Base-by-base conservation (phyloP, 2,329 filamentous ascomycete species). In the Didymella pomorum region DNA sequence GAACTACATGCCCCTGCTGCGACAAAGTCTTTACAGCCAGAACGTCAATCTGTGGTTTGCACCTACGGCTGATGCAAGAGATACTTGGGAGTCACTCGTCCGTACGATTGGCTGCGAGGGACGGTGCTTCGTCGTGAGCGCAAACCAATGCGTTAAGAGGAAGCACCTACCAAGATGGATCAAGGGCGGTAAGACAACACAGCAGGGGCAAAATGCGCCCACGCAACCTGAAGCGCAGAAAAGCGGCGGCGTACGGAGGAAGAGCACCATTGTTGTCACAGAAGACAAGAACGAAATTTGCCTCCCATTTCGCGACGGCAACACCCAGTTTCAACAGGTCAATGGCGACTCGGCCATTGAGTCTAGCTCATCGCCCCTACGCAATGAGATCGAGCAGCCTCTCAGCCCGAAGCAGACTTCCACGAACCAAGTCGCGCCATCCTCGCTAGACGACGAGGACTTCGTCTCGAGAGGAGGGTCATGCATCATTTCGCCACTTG, bases 41-140 rank as follows among this genome's bases (percentile, higher is more conserved):
- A 96, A 96, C 72, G 87, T 97, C 70, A 96, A 96, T 74, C 79
- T 97, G 12, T 97, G 94, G 77, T 86, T 97, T 2, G 93, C 93
- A 0, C 94, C 94, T 0, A 97, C 93, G 0, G 93, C 93, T 1
- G 94, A 97, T 78, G 86, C 83, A 20, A 84, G 93, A 60, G 90
- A 94, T 69, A 87, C 91, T 0, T 98, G 94, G 94, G 78, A 91
- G 23, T 80, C 87, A 0, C 80, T 96, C n/a, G 89, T 97, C 87
- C 85, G 89, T 50, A 96, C 93, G 0, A 82, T 95, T 7, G 93
- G 87, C 2, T 83, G 86, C 52, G 94, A 98, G 76, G 91, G 93
- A 0, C 84, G 93, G 20, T 91, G 91, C 66, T 93, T 96, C 66
- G 93, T 97, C 18, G 80, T 97, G 3, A 92, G 87, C 71, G 88